Conservation (phyloP, 2,329 filamentous ascomycete genomes). For the Furcasterigmium sp. region DNA sequence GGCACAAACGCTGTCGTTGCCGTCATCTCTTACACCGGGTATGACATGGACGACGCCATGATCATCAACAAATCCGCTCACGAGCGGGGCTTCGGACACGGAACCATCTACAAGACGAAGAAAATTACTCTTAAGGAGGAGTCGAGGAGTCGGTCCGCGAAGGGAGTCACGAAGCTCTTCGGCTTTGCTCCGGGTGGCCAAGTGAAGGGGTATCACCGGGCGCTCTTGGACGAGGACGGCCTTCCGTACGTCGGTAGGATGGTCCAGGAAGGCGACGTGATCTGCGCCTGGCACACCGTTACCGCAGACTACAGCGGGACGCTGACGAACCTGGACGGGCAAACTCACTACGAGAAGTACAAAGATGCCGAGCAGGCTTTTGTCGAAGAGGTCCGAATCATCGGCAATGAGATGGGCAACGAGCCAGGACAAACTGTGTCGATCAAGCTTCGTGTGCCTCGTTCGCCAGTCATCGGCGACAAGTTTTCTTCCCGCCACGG, state of each 20-base stretch:
- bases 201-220: slow-evolving; percentile 64
- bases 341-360: slow-evolving; percentile 88
- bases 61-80: slow-evolving; percentile 97
- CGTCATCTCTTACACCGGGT: slow-evolving; percentile 97
- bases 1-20: slow-evolving; percentile 93
- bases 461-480: slow-evolving; percentile 90
- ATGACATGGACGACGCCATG: slow-evolving; percentile 99
- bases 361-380: slow-evolving; percentile 86
- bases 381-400: slow-evolving; percentile 86
- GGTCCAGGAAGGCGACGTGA: slow-evolving; percentile 73
- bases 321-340: slow-evolving; percentile 78
- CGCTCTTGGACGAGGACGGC: slow-evolving; percentile 80
- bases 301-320: slow-evolving; percentile 72
- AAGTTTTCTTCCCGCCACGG: slow-evolving; percentile 99
- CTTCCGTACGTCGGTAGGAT: slow-evolving; percentile 75
- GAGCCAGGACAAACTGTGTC: slow-evolving; percentile 85
- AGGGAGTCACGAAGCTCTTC: slow-evolving; percentile 75
- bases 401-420: slow-evolving; percentile 77
- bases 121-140: slow-evolving; percentile 83
- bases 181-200: slow-evolving; percentile 79
- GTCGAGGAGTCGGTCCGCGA: slow-evolving; percentile 58
- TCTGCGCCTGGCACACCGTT: slow-evolving; percentile 88
- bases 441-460: slow-evolving; percentile 87
- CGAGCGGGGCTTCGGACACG: slow-evolving; percentile 91
- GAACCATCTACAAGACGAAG: slow-evolving; percentile 97